Evolutionary conservation across 2,329 filamentous ascomycete species (phyloP).

Genomic region (Diaporthe ampelina): DNA sequence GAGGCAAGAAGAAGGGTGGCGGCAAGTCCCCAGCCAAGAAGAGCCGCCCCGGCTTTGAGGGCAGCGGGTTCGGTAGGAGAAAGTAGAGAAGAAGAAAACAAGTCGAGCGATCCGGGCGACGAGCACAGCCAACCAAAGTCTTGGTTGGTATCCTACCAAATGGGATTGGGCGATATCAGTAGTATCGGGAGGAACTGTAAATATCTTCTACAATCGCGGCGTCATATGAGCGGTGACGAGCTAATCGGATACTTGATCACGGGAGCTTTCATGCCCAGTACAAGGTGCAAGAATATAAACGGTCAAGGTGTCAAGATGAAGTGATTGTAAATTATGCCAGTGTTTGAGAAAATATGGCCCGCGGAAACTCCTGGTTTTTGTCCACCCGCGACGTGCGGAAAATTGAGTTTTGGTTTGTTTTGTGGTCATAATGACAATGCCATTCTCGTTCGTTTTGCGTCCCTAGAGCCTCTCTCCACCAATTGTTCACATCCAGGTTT

Average conservation of each 20-base stretch:
- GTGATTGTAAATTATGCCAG: slow-evolving; percentile 30
- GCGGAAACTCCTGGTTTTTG: slow-evolving; percentile 30
- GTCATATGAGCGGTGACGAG: slow-evolving; percentile 30
- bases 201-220: slow-evolving; percentile 32
- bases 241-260: slow-evolving; percentile 13
- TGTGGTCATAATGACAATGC: slow-evolving; percentile 36
- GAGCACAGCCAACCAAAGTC: not conserved
- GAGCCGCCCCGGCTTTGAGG: slow-evolving; percentile 76
- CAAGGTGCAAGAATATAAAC: not conserved
- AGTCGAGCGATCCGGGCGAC: not conserved
- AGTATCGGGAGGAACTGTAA: slow-evolving; percentile 11
- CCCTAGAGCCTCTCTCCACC: slow-evolving; percentile 16
- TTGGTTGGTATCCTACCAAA: not conserved
- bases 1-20: slow-evolving; percentile 68
- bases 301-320: not conserved
- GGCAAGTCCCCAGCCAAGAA: slow-evolving; percentile 68
- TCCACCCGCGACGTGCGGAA: slow-evolving; percentile 11
- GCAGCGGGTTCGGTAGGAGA: slow-evolving; percentile 69
- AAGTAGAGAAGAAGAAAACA: slow-evolving; percentile 51
- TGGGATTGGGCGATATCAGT: not conserved
- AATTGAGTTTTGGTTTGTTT: slow-evolving; percentile 12
- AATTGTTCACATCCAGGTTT: slow-evolving; percentile 7
- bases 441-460: slow-evolving; percentile 35
- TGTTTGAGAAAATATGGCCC: slow-evolving; percentile 24
- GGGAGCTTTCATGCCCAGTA: not conserved